Conservation (phyloP, 1,139 yeast genomes). For the Debaryomycetaceae sp. region DNA sequence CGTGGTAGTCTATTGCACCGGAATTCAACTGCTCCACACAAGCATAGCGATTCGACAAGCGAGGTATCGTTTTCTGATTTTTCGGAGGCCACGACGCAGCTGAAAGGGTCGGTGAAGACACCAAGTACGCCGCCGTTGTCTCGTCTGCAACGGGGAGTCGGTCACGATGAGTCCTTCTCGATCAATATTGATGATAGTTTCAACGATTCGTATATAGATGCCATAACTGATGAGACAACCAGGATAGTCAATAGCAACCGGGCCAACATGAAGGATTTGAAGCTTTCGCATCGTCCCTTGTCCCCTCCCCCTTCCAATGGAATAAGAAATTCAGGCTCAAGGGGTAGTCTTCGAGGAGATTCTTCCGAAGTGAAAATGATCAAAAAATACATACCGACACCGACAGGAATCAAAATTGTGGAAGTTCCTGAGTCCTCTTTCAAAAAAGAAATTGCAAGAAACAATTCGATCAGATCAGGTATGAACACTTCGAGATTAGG, state of each 20-base stretch:
- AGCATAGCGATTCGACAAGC: background rate
- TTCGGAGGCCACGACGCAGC: background rate
- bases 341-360: background rate
- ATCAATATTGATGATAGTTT: conserved; percentile 30
- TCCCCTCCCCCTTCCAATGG: conserved; percentile 5
- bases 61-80: background rate
- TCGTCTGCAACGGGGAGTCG: background rate
- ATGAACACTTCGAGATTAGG: conserved; percentile 23
- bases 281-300: conserved; percentile 14
- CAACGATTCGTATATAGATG: conserved; percentile 28
- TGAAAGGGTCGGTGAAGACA: background rate
- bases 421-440: conserved; percentile 44
- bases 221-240: conserved; percentile 23
- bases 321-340: conserved; percentile 2
- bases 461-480: conserved; percentile 39
- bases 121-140: background rate
- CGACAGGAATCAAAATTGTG: conserved; percentile 45
- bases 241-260: conserved; percentile 18
- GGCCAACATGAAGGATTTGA: conserved; percentile 24
- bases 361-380: conserved; percentile 34
- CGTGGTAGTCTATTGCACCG: conserved; percentile 3
- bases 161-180: conserved; percentile 3
- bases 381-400: conserved; percentile 47
- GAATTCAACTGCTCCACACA: background rate
- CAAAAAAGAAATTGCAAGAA: conserved; percentile 38